Evolutionary conservation across 345 rosid species (phyloP), one percentile per base, ranked within the genome.

Genomic region (Murraya koenigii): DNA sequence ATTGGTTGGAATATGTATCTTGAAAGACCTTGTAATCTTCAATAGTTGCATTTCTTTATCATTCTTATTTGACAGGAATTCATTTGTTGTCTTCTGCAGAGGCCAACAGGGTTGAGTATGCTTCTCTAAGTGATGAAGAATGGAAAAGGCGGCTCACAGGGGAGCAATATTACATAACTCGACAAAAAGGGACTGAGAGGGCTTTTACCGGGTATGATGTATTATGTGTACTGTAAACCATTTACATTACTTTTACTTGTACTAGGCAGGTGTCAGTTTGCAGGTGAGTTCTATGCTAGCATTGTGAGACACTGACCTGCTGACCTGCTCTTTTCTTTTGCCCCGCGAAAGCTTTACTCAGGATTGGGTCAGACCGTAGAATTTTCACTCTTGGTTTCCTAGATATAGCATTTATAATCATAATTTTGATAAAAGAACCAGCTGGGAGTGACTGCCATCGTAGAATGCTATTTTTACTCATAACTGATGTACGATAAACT

Each of bases 101-200:
- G 49, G 78, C 89, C 25, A 89, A 82, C 65, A 78, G 74, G 60
- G 86, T 75, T 69, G 86, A 85, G 23, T 80, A 75, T 82, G 61
- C 85, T 25, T 79, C 93, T 38, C 52, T 86, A 69, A 88, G 88
- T 35, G 87, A 90, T 71, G 90, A 75, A 26, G 97, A 95, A 69
- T 90, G 90, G 98, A 92, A 92, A 90, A 87, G 83, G 82, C 82
- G 81, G 71, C 99, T 95, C 6, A 87, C 93, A 69, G 76, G 78
- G 0, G 88, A 95, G 79, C 98, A 95, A 69, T 93, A 86, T 74
- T 85, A 91, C 80, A 55, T 93, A 71, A 85, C 99, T 23, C 89
- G 98, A 33, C 91, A 91, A 38, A 92, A 95, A 69, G 98, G 99
- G 10, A 93, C 98, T 1, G 99, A 95, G 82, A 85, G 94, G 85